These are phyloP conservation scores for Epithele typhae DNA, from an alignment of 768 basidiomycete species.

Conservation along the genomic window DNA sequence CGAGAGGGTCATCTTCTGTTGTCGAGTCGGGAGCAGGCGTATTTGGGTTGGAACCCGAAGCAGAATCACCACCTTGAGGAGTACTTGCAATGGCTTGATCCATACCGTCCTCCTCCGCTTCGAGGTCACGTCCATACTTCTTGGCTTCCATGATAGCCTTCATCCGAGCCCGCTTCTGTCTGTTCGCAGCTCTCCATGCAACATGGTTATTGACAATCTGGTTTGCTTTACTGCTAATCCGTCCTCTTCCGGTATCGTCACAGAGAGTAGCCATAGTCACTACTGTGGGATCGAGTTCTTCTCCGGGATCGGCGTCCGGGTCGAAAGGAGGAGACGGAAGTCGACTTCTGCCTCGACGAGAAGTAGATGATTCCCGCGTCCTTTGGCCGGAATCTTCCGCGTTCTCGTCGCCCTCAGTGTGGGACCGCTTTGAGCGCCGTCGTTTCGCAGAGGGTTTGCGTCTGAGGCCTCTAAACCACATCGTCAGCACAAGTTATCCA, in stretches of 20 bases:
- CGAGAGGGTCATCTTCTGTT: conserved; percentile 11
- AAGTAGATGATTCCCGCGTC: too few relatives aligned
- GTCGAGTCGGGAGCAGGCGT: not conserved
- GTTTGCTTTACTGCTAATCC: conserved; percentile 71
- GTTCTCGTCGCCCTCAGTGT: not conserved
- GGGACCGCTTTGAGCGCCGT: not conserved
- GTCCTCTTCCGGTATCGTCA: conserved; percentile 72
- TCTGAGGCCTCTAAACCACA: too few relatives aligned
- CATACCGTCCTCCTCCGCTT: conserved; percentile 31
- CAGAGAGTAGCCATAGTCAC: conserved; percentile 83
- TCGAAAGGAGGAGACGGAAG: conserved; percentile 52
- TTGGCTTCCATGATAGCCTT: conserved; percentile 61
- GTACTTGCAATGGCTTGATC: not conserved
- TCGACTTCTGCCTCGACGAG: conserved; percentile 35
- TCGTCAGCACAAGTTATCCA: too few relatives aligned
- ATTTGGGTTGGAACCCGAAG: not conserved
- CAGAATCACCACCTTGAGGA: not conserved
- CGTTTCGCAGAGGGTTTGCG: too few relatives aligned
- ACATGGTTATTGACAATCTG: conserved; percentile 69
- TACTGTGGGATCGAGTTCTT: conserved; percentile 76
- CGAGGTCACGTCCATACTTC: conserved; percentile 64
- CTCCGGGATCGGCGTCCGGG: conserved; percentile 60
- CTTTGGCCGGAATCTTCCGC: conserved; percentile 13
- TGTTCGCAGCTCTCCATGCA: conserved; percentile 65
- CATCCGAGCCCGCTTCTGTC: conserved; percentile 64